Evolutionary conservation across 371 early-diverging fungal species (phyloP).

Genomic region (Rhizopus arrhizus): DNA sequence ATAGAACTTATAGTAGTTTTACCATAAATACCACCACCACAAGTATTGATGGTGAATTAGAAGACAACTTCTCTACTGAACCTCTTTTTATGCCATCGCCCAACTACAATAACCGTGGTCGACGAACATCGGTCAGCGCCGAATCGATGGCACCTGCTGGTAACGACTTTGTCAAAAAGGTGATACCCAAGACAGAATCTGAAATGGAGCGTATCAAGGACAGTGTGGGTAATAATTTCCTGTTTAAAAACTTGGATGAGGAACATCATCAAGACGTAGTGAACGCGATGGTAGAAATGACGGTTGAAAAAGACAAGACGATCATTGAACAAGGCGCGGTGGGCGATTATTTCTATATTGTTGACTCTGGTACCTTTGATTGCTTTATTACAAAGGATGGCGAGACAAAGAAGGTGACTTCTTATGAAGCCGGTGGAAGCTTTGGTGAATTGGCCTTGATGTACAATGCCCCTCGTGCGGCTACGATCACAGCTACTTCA

Average conservation of each 20-base stretch:
- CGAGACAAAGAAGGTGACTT: slow-evolving; percentile 40
- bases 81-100: slow-evolving; percentile 37
- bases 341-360: slow-evolving; percentile 95
- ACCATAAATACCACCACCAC: not conserved
- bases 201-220: slow-evolving; percentile 78
- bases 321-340: slow-evolving; percentile 93
- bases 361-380: slow-evolving; percentile 90
- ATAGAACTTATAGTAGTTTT: slow-evolving; percentile 5
- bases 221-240: slow-evolving; percentile 81
- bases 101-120: slow-evolving; percentile 60
- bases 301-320: slow-evolving; percentile 64
- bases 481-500: slow-evolving; percentile 73
- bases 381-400: slow-evolving; percentile 74
- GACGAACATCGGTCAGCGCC: slow-evolving; percentile 92
- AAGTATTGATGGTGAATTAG: slow-evolving; percentile 6
- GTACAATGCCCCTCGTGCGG: slow-evolving; percentile 89
- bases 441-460: slow-evolving; percentile 91
- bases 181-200: slow-evolving; percentile 81
- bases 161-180: slow-evolving; percentile 73
- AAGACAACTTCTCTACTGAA: slow-evolving; percentile 52
- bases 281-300: slow-evolving; percentile 85
- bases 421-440: slow-evolving; percentile 68
- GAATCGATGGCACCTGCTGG: slow-evolving; percentile 92
- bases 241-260: slow-evolving; percentile 90
- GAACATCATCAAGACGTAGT: slow-evolving; percentile 92